phyloP scores from a whole-genome alignment of 2,329 filamentous ascomycete genomes.

The Furcasterigmium furcatum region DNA sequence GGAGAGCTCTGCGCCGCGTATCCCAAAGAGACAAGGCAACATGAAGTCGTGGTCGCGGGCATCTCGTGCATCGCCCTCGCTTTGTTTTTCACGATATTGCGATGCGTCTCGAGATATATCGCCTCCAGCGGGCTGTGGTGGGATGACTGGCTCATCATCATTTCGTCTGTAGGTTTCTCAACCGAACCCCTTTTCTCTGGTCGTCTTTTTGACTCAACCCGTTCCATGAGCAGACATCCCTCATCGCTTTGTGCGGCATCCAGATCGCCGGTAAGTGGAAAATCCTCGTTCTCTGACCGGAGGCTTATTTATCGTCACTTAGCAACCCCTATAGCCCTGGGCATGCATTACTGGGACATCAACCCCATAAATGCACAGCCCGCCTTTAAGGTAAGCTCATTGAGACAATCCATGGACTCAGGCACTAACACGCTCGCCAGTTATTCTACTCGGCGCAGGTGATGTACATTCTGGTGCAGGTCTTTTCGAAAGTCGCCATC shows the following conservation, averaged over 20 bases:
- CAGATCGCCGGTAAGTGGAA: slow-evolving; percentile 12
- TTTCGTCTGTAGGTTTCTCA: slow-evolving; percentile 7
- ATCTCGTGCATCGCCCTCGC: slow-evolving; percentile 13
- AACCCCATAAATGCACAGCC: slow-evolving; percentile 7
- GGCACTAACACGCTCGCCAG: background rate
- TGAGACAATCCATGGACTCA: background rate
- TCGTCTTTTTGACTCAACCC: background rate
- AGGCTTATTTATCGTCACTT: no score
- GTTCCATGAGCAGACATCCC: slow-evolving; percentile 8
- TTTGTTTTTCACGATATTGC: slow-evolving; percentile 8
- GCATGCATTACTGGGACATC: slow-evolving; percentile 18
- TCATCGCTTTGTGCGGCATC: slow-evolving; percentile 12
- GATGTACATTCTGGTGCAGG: slow-evolving; percentile 16
- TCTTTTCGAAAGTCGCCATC: slow-evolving; percentile 17
- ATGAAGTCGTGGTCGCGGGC: slow-evolving; percentile 18
- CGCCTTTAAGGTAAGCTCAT: slow-evolving; percentile 3
- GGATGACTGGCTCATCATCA: slow-evolving; percentile 12
- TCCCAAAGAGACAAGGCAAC: slow-evolving; percentile 13
- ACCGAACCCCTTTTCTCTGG: background rate
- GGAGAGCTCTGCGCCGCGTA: slow-evolving; percentile 10
- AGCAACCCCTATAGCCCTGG: slow-evolving; percentile 12
- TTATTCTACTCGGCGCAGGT: slow-evolving; percentile 15
- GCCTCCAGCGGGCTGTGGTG: slow-evolving; percentile 13
- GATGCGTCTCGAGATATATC: slow-evolving; percentile 12
- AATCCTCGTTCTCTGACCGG: background rate